Evolutionary conservation across 345 rosid genomes (phyloP).

Genomic region (Dimocarpus longan): DNA sequence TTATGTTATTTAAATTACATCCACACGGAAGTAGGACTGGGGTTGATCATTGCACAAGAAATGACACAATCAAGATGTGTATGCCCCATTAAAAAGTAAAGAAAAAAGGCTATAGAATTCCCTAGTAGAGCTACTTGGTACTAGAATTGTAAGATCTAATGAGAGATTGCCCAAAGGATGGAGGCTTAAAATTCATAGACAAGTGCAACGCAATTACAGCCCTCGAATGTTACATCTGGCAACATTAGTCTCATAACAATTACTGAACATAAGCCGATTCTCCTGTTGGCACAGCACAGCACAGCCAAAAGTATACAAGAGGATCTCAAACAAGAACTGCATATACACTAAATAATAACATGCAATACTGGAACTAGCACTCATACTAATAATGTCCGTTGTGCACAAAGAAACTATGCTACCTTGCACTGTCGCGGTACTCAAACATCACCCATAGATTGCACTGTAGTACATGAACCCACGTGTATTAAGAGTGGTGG

Average conservation of each 20-base stretch:
- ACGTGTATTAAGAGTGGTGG: not conserved
- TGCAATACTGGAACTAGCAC: not conserved
- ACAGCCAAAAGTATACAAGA: too few species aligned
- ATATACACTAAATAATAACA: not conserved
- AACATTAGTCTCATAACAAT: too few species aligned
- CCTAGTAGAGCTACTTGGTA: not conserved
- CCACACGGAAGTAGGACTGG: not conserved
- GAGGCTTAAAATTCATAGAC: too few species aligned
- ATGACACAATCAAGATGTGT: not conserved
- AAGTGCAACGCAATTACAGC: too few species aligned
- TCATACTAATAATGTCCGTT: not conserved
- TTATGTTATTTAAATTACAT: too few species aligned
- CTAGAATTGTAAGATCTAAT: not conserved
- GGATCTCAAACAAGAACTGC: too few species aligned
- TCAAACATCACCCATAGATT: not conserved
- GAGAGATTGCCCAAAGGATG: not conserved
- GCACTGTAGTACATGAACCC: not conserved
- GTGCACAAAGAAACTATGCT: not conserved
- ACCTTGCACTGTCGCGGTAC: not conserved
- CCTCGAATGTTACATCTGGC: too few species aligned
- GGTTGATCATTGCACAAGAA: not conserved
- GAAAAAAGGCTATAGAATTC: not conserved
- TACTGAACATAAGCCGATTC: too few species aligned
- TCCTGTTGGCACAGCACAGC: too few species aligned
- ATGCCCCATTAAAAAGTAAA: too few species aligned